Evolutionary conservation across 331 rosid genomes (phyloP).

Genomic region (Erythrophleum ivorense): DNA sequence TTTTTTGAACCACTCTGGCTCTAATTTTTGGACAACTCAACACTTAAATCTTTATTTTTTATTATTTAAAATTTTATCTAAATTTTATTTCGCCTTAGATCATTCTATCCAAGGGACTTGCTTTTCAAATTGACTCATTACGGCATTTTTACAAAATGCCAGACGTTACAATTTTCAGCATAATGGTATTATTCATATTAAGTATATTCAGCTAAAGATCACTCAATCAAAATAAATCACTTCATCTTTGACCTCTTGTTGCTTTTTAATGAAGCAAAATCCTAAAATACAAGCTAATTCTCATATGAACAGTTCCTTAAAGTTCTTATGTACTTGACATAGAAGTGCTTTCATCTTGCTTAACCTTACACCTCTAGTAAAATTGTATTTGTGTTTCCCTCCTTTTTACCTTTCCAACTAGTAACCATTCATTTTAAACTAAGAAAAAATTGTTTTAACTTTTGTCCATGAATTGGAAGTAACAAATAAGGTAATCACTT

Average conservation of each 20-base stretch:
- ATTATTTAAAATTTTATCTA: too few species aligned
- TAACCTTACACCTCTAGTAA: background rate
- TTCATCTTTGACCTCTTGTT: background rate
- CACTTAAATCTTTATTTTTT: too few species aligned
- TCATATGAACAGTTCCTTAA: background rate
- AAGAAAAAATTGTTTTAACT: background rate
- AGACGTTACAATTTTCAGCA: too few species aligned
- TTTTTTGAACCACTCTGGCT: too few species aligned
- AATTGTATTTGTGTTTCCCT: background rate
- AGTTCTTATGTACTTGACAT: background rate
- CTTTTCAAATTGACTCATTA: too few species aligned
- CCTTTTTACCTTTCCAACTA: background rate
- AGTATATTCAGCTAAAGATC: background rate
- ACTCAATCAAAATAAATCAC: background rate
- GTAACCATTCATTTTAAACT: background rate
- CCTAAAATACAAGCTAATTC: background rate
- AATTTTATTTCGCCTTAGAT: too few species aligned
- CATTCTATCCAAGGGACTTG: too few species aligned
- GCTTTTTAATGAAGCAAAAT: background rate
- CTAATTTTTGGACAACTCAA: too few species aligned
- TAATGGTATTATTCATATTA: conserved; percentile 52
- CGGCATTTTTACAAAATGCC: too few species aligned
- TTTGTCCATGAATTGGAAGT: background rate
- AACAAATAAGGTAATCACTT: background rate
- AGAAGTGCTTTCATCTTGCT: background rate